Base-by-base conservation (phyloP, 768 basidiomycete genomes). In the Butyriboletus loyo region DNA sequence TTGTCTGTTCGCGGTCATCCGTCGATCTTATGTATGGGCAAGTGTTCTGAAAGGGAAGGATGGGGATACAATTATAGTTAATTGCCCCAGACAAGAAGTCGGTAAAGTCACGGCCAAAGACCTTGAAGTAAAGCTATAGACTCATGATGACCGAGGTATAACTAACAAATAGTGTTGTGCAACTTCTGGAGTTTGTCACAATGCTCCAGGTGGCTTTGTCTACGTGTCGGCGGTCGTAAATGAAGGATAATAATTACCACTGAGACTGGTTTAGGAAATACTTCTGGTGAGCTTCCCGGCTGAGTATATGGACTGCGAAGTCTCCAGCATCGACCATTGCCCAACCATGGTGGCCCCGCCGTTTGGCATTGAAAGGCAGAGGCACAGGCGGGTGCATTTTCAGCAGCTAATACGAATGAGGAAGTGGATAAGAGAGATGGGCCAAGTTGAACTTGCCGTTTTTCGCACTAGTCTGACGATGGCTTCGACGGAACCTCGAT, bases 291-390 rank as follows among this genome's bases (percentile, higher is more conserved):
- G 86, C 85, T 25, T 79, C 76, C 51, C 70, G 78, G 70, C 85
- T 87, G 53, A 92, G 59, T 42, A 93, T 74, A 64, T 93, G 90
- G 21, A 92, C 82, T 1, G 84, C 90, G 74, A 90, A 87, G 41
- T 82, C 77, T 28, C 89, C 89, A 7, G 82, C 87, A 65, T 93
- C 90, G 42, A 93, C 72, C 83, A 92, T 83, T 3, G 85, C 86
- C 91, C 90, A 93, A 24, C 87, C 88, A 48, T 85, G 84, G 56
- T 80, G 77, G 52, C 76, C 75, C 27, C 78, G 73, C 31, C 79
- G 78, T 63, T 82, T 83, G 28, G 79, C 73, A 53, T 88, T 89
- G 19, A 81, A 79, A 4, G 86, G 82, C 13, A 91, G 72, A 14
- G 74, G 64, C 28, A 89, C 61, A 10, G 84, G 82, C 1, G 87